These are phyloP conservation scores for Coniosporium apollinis DNA, from an alignment of 495 filamentous ascomycete species.

Conservation along the genomic window DNA sequence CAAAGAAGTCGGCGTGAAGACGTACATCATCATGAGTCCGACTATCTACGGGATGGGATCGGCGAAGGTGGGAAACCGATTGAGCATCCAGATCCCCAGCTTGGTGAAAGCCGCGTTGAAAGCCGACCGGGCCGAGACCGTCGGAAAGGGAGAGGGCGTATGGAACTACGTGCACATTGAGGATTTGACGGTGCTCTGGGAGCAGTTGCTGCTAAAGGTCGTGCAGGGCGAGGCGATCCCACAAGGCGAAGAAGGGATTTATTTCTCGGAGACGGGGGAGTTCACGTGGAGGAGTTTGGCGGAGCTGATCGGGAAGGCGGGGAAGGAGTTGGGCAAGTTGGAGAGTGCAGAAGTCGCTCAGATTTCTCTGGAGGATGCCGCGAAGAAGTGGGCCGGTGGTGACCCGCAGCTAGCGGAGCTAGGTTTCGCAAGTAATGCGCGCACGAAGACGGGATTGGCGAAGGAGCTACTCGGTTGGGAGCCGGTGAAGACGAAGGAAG, in stretches of 20 bases:
- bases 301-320: constrained; percentile 23
- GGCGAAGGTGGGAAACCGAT: constrained; percentile 25
- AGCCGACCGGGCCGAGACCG: constrained; percentile 13
- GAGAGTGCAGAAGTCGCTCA: constrained; percentile 16
- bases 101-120: constrained; percentile 16
- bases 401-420: constrained; percentile 21
- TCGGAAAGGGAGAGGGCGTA: constrained; percentile 26
- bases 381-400: constrained; percentile 15
- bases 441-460: constrained; percentile 18
- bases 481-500: constrained; percentile 16
- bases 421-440: constrained; percentile 20
- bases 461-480: constrained; percentile 26
- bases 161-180: constrained; percentile 34
- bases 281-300: constrained; percentile 26
- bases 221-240: constrained; percentile 18
- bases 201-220: constrained; percentile 9
- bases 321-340: constrained; percentile 18
- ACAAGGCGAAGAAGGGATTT: constrained; percentile 26
- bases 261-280: constrained; percentile 28
- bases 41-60: constrained; percentile 32
- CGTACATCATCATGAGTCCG: constrained; percentile 31
- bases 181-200: constrained; percentile 29
- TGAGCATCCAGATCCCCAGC: constrained; percentile 26
- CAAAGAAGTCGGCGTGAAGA: constrained; percentile 23
- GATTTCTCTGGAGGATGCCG: constrained; percentile 22